A percentile compares a stretch with the other conserved stretches of the same genome.
These are phyloP conservation scores for Fusarium vanettenii DNA, from an alignment of 2,329 filamentous ascomycete species.

Conservation along the genomic window DNA sequence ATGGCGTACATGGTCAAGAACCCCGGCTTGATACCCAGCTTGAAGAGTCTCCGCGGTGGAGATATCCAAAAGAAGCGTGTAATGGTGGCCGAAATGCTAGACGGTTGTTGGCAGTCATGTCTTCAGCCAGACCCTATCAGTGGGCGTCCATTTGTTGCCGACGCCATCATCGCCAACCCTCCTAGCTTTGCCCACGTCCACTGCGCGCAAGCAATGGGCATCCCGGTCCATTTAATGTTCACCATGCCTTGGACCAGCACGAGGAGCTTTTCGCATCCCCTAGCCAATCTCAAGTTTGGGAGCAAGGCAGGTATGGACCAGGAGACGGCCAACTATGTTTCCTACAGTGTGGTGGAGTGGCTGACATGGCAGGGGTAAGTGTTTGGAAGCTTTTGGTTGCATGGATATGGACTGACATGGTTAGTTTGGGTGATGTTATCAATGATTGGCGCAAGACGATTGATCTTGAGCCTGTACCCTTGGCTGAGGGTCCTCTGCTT, in stretches of 20 bases:
- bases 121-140: conserved; percentile 12
- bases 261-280: conserved; percentile 77
- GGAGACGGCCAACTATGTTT: conserved; percentile 76
- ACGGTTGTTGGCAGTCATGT: conserved; percentile 48
- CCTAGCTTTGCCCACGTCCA: conserved; percentile 62
- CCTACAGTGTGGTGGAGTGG: conserved; percentile 79
- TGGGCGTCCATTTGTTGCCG: conserved; percentile 56
- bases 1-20: conserved; percentile 48
- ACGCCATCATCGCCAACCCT: conserved; percentile 64
- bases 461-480: conserved; percentile 22
- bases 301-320: conserved; percentile 56
- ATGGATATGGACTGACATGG: conserved; percentile 3
- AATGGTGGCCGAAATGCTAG: conserved; percentile 47
- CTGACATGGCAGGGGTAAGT: conserved; percentile 77
- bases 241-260: conserved; percentile 83
- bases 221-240: conserved; percentile 61
- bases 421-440: conserved; percentile 34
- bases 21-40: conserved; percentile 45
- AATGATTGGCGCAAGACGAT: conserved; percentile 31
- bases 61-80: conserved; percentile 44
- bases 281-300: conserved; percentile 71
- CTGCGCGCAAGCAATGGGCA: conserved; percentile 57
- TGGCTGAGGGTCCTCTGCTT: conserved; percentile 77
- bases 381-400: neutral
- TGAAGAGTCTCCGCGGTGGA: conserved; percentile 42